Base-by-base conservation (phyloP, 495 filamentous ascomycete species). In the Letharia lupina region DNA sequence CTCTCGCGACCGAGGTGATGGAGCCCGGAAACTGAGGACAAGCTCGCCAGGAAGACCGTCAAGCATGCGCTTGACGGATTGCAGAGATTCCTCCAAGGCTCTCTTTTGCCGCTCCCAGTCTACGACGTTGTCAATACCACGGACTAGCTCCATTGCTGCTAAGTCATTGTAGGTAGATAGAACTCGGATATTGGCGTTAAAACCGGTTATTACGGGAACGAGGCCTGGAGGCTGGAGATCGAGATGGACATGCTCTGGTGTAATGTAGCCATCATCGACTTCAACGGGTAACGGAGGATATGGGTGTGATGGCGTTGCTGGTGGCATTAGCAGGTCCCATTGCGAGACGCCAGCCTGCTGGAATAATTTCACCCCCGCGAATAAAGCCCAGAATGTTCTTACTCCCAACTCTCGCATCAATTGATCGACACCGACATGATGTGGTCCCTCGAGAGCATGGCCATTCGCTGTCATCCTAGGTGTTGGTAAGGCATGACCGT, bases 271-370 rank as follows among this genome's bases (percentile, higher is more conserved):
- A 70, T 96, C 91, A 70, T 96, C 91, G 4, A 92, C 78, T 67
- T 93, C 90, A 7, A 84, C 71, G 0, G 91, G 91, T 3, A 91
- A 76, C n/a, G 90, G 89, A 2, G 91, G 91, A 73, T 93, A 92
- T 6, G 86, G 88, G 39, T 90, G 84, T 28, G 78, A 83, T 6
- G 85, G 82, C 0, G 90, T 94, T 35, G 85, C 83, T 4, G 90
- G 89, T 42, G 87, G 83, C 12, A 94, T 80, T 18, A 85, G 76
- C 16, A 89, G 74, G 62, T 87, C 86, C 52, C 81, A 82, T 57
- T 86, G 85, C 0, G 81, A 79, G 13, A 82, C 83, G 8, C 89
- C 90, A 37, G 93, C 74, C 70, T 93, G 90, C 64, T 88, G 84
- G 71, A 80, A 70, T 44, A 77, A 84, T 76, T 83, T 78, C 61